Percentiles rank a stretch among this genome's conserved stretches.
Conservation (phyloP, 495 filamentous ascomycete genomes). For the Neurospora sp. region DNA sequence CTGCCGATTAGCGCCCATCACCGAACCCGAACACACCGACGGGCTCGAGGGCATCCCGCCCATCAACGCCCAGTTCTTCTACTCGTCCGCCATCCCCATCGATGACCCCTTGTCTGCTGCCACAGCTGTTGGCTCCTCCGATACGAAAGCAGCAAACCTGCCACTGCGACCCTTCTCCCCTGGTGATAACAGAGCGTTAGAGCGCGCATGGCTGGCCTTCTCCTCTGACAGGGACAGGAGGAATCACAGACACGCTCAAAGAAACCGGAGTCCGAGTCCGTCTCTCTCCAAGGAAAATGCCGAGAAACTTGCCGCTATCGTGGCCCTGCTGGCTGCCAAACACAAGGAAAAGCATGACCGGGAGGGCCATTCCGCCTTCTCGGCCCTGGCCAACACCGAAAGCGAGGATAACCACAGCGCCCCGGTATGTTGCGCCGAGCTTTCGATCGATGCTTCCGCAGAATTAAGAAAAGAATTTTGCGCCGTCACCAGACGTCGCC, state of each 20-base stretch:
- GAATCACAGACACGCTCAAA: conserved; percentile 27
- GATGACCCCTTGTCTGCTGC: conserved; percentile 71
- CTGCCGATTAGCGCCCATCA: conserved; percentile 33
- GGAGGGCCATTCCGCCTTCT: conserved; percentile 21
- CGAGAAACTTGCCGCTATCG: conserved; percentile 32
- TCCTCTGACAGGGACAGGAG: conserved; percentile 32
- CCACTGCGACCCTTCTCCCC: conserved; percentile 69
- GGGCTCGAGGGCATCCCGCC: conserved; percentile 38
- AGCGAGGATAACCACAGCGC: conserved; percentile 1
- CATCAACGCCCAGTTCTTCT: conserved; percentile 68
- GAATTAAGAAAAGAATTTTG: conserved; percentile 37
- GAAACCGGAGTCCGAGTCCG: conserved; percentile 17
- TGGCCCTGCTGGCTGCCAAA: conserved; percentile 29
- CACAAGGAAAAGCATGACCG: conserved; percentile 24
- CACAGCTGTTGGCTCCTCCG: conserved; percentile 42
- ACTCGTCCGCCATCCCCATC: conserved; percentile 63
- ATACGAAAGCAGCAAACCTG: conserved; percentile 39
- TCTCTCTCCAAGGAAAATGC: conserved; percentile 26
- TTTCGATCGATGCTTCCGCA: conserved; percentile 31
- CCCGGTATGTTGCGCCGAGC: conserved; percentile 31
- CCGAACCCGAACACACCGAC: conserved; percentile 16
- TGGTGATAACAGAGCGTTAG: conserved; percentile 62
- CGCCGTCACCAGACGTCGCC: conserved; percentile 27
- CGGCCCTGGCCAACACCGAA: neutral
- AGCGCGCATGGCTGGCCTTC: conserved; percentile 59